Evolutionary conservation across 148 eudicot genomes (phyloP).

Genomic region (Agrostemma githago): DNA sequence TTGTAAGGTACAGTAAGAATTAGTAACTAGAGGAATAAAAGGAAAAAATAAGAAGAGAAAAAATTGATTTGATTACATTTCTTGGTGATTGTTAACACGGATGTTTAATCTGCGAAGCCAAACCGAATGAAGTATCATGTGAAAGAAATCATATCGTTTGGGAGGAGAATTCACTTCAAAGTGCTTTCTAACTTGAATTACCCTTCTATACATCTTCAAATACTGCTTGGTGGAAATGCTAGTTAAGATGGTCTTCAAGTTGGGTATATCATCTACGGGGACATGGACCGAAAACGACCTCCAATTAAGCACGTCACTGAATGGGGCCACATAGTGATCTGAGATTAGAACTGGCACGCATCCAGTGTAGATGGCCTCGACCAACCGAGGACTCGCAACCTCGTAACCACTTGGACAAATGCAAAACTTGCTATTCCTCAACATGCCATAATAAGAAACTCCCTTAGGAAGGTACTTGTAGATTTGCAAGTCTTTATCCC

Average conservation of each 20-base stretch:
- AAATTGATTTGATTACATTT: slow-evolving; percentile 12
- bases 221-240: slow-evolving; percentile 51
- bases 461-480: slow-evolving; percentile 60
- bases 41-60: neutral
- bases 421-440: slow-evolving; percentile 61
- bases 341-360: slow-evolving; percentile 77
- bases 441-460: slow-evolving; percentile 52
- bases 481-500: slow-evolving; percentile 57
- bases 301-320: slow-evolving; percentile 76
- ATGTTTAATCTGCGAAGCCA: slow-evolving; percentile 78
- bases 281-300: slow-evolving; percentile 57
- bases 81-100: slow-evolving; percentile 26
- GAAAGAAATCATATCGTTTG: slow-evolving; percentile 62
- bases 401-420: slow-evolving; percentile 85
- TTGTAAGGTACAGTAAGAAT: too few species aligned
- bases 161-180: slow-evolving; percentile 68
- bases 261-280: slow-evolving; percentile 51
- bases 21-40: too few species aligned
- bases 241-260: slow-evolving; percentile 48
- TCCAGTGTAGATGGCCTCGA: slow-evolving; percentile 70
- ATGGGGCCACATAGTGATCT: slow-evolving; percentile 62
- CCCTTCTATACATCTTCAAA: slow-evolving; percentile 57
- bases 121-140: slow-evolving; percentile 79
- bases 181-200: slow-evolving; percentile 48
- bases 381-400: slow-evolving; percentile 79